Percentiles rank a stretch among this genome's conserved stretches.
phyloP scores from a whole-genome alignment of 2,329 filamentous ascomycete genomes.

The Cladosporium sp. region DNA sequence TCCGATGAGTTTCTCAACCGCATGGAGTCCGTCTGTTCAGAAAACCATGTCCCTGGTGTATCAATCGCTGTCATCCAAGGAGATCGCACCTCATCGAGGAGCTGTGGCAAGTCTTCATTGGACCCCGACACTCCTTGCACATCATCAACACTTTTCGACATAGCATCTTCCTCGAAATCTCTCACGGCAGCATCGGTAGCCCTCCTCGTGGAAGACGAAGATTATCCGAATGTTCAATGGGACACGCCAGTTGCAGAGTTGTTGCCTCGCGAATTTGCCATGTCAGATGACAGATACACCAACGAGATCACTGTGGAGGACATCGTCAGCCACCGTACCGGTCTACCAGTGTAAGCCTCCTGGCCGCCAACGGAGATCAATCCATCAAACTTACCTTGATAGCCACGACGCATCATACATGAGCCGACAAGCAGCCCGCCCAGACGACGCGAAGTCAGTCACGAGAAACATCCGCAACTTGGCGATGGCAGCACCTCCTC shows the following conservation, averaged over 20 bases:
- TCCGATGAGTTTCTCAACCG: not conserved
- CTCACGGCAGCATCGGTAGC: slow-evolving; percentile 50
- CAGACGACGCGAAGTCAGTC: slow-evolving; percentile 33
- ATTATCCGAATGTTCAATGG: slow-evolving; percentile 39
- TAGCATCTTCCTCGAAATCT: slow-evolving; percentile 55
- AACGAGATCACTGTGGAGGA: slow-evolving; percentile 52
- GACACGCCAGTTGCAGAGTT: slow-evolving; percentile 44
- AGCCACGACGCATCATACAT: slow-evolving; percentile 35
- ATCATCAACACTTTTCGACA: slow-evolving; percentile 51
- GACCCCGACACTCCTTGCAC: slow-evolving; percentile 37
- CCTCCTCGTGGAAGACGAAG: slow-evolving; percentile 43
- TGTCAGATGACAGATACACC: slow-evolving; percentile 45
- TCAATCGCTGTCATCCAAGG: slow-evolving; percentile 47
- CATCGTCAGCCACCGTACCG: slow-evolving; percentile 50
- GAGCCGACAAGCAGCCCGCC: slow-evolving; percentile 27
- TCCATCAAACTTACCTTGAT: slow-evolving; percentile 8
- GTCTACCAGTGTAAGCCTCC: slow-evolving; percentile 44
- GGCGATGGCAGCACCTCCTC: slow-evolving; percentile 41
- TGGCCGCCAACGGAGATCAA: too few relatives aligned
- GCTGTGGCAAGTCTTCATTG: slow-evolving; percentile 37
- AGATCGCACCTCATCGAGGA: slow-evolving; percentile 38
- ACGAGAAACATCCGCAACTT: slow-evolving; percentile 46
- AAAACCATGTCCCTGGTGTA: slow-evolving; percentile 48
- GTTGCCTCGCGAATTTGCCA: slow-evolving; percentile 51
- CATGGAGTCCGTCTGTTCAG: not conserved